Evolutionary conservation across 148 eudicot genomes (phyloP), one percentile per base, ranked within the genome.

Genomic region (Oxyria digyna): DNA sequence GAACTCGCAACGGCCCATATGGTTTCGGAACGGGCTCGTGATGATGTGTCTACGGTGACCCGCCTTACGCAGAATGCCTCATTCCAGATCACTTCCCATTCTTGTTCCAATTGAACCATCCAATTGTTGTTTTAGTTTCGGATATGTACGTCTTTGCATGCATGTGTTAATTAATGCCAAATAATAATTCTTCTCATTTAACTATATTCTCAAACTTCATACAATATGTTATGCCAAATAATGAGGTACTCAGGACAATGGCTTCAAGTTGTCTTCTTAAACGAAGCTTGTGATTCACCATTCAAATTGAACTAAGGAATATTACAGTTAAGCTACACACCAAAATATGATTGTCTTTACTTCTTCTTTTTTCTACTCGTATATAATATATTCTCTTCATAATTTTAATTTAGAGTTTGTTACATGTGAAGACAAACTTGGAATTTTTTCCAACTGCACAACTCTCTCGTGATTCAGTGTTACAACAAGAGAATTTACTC

Each of bases 41-140:
- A 89, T 4, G 96, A 89, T 24, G 83, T 92, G 3, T 83, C 84
- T 3, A 79, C 64, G 64, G 97, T 80, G 0, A 84, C 89, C 74
- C 83, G 76, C 42, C 62, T 89, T 74, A 85, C 79, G 76, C 87
- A 85, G 55, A 73, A 65, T 17, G 89, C 78, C 42, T 82, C 91
- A 84, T 72, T 89, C 82, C 93, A 92, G 81, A 80, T 92, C 81
- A 92, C 94, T 54, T 92, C 96, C 72, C 82, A 83, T 35, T 85
- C 88, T 29, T 92, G 98, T 82, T 79, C 88, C 69, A 12, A 23
- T 24, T 11, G 31, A 12, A 54, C 26, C 31, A 32, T 54, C 15
- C 62, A 54, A 5, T 54, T 26, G 62, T 54, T 54, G 31, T n/a
- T 54, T 54, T 54, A 6, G 26, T 8, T 54, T 54, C 15, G 62